Evolutionary conservation across 2,329 filamentous ascomycete genomes (phyloP).

Genomic region (Neonectria punicea): DNA sequence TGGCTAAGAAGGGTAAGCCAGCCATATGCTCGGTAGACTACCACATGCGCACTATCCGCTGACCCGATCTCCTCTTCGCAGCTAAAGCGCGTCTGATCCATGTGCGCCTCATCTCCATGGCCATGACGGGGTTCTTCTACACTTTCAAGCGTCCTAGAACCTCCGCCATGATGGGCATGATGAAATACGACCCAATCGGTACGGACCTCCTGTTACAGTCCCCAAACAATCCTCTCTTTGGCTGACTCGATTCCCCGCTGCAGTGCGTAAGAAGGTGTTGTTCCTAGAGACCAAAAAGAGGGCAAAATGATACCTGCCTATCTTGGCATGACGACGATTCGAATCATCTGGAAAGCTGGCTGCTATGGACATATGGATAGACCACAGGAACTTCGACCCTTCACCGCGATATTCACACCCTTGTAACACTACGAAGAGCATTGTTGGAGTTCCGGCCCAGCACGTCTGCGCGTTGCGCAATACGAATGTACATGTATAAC

Average conservation of each 20-base stretch:
- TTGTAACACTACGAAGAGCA: slow-evolving; percentile 47
- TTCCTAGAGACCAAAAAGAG: slow-evolving; percentile 94
- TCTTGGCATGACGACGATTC: slow-evolving; percentile 27
- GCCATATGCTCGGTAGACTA: not conserved
- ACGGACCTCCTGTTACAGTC: slow-evolving; percentile 43
- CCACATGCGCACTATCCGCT: not conserved
- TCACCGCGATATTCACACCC: slow-evolving; percentile 22
- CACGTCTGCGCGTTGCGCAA: slow-evolving; percentile 30
- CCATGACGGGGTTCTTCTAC: slow-evolving; percentile 98
- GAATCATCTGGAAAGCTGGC: slow-evolving; percentile 16
- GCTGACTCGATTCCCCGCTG: slow-evolving; percentile 12
- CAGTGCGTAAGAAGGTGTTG: slow-evolving; percentile 93
- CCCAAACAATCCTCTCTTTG: not conserved
- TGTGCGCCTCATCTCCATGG: slow-evolving; percentile 97
- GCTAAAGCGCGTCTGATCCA: slow-evolving; percentile 92
- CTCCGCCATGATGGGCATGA: slow-evolving; percentile 89
- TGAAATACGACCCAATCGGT: slow-evolving; percentile 99
- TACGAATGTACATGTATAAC: slow-evolving; percentile 34
- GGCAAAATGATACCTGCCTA: slow-evolving; percentile 58
- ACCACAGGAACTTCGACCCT: slow-evolving; percentile 16
- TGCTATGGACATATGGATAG: slow-evolving; percentile 18
- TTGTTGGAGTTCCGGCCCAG: slow-evolving; percentile 46
- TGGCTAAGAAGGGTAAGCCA: slow-evolving; percentile 43
- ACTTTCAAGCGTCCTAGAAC: slow-evolving; percentile 85
- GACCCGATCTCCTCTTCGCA: slow-evolving; percentile 50